Evolutionary conservation across 768 basidiomycete species (phyloP), one percentile per base, ranked within the genome.

Genomic region (Boletus huronensis): DNA sequence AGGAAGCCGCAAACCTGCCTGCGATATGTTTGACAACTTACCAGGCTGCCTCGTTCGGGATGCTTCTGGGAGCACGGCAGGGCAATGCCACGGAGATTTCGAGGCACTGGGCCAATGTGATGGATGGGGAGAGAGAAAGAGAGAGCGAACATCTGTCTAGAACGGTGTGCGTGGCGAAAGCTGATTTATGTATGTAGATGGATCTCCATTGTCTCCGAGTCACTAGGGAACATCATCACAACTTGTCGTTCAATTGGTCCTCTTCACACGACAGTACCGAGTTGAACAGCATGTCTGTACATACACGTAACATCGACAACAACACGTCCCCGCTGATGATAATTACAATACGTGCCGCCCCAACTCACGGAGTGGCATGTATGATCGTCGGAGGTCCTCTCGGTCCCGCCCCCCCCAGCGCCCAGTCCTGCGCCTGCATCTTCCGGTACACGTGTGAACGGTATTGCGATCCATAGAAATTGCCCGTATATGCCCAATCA

Each of bases 391-490:
- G 48, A 47, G 61, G 59, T 5, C 66, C 66, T 42, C 66, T 69
- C 60, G 67, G 57, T 32, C 55, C 60, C 52, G 62, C 21, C 6
- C 55, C 65, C 7, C 59, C 66, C 21, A 60, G 26, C 23, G 55
- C 57, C 64, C 65, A 62, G 26, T 70, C 66, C 41, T 61, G 69
- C 40, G 64, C 50, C 31, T 70, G 69, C 40, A 68, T 34, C 61
- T 62, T 71, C 57, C 68, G 64, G 36, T 62, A 70, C 32, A 71
- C 52, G 36, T 66, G 64, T 23, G 66, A 34, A 17, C 70, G 69
- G 54, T 70, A 72, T 41, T 72, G 62, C 19, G 58, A 58, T 46
- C 64, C 68, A 42, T 72, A 72, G 49, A 72, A 70, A 17, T 61
- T 49, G 29, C 66, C 62, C 13, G 58, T 57, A 32, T 55, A 57